Percentiles rank a stretch among this genome's conserved stretches.
Evolutionary conservation across 2,329 filamentous ascomycete species (phyloP).

Genomic region (Teratosphaeria viscida): DNA sequence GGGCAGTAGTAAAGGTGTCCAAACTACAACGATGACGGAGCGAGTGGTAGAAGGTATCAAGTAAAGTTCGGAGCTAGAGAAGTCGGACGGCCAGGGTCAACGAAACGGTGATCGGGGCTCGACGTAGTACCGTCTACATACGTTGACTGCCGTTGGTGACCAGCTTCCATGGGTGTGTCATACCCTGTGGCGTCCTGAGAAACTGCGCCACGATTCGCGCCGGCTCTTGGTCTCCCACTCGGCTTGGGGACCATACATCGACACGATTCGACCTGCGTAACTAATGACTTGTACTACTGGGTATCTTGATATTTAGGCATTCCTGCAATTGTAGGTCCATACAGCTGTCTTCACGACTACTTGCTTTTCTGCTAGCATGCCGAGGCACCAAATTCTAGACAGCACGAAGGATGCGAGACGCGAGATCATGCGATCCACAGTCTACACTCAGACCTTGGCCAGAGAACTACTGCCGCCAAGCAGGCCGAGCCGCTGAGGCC

Average conservation of each 20-base stretch:
- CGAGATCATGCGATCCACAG: neutral
- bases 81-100: neutral
- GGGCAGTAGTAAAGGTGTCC: neutral
- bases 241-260: neutral
- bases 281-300: neutral
- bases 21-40: neutral
- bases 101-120: neutral
- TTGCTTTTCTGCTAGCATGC: neutral
- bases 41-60: neutral
- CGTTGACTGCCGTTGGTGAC: neutral
- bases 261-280: neutral
- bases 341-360: no score
- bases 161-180: neutral
- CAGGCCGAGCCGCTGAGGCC: neutral
- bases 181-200: neutral
- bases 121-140: no score
- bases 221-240: neutral
- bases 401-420: neutral
- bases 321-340: no score
- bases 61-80: neutral
- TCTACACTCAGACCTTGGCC: no score
- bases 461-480: neutral
- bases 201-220: neutral
- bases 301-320: no score
- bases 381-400: neutral